phyloP scores from a whole-genome alignment of 371 early-diverging fungal genomes.

The Dinochytrium kinnereticum region DNA sequence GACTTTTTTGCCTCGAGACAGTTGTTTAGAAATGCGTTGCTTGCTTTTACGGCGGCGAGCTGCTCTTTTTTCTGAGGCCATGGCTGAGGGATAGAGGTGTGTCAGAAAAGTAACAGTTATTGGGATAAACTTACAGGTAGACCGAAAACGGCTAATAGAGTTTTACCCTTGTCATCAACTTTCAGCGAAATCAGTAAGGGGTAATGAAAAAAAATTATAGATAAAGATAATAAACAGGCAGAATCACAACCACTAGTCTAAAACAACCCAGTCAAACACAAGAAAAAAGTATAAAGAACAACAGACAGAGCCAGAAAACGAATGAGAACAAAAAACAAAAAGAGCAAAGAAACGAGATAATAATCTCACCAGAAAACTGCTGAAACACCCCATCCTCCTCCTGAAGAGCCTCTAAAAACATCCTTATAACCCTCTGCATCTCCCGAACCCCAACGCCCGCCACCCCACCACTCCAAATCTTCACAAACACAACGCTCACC shows the following conservation, averaged over 20 bases:
- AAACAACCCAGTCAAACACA: no score
- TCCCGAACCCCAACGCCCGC: no score
- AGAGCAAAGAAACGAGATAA: no score
- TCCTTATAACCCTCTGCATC: background rate
- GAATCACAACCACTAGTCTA: no score
- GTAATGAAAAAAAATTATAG: no score
- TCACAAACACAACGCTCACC: constrained; percentile 11
- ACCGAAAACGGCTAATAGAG: constrained; percentile 14
- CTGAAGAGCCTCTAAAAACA: background rate
- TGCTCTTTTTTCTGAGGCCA: constrained; percentile 7
- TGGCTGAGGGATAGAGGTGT: constrained; percentile 5
- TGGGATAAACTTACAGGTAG: constrained; percentile 8
- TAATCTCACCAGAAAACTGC: constrained; percentile 13
- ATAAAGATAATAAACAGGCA: no score
- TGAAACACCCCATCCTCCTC: background rate
- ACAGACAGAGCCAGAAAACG: background rate
- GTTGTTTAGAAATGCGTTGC: background rate
- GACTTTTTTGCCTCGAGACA: background rate
- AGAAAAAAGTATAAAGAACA: no score
- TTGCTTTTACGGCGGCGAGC: background rate
- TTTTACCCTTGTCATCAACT: constrained; percentile 23
- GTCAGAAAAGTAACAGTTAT: background rate
- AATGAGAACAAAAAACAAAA: background rate
- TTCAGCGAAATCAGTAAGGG: no score
- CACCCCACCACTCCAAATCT: background rate